A percentile compares a stretch with the other conserved stretches of the same genome.
Conservation (phyloP, 768 basidiomycete species). For the Candolleomyces eurysporus region DNA sequence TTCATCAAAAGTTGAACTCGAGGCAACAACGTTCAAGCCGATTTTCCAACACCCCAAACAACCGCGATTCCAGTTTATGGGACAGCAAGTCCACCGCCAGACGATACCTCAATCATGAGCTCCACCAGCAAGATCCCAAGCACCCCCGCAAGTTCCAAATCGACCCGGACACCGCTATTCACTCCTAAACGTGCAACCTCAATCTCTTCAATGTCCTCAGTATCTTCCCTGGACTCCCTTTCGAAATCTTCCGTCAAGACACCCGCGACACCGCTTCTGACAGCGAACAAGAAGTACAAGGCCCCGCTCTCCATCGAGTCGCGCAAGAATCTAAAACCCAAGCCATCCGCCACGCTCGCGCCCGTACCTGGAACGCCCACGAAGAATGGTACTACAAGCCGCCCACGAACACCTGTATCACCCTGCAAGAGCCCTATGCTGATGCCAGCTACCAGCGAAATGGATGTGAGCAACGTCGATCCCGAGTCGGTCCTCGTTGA, state of each 20-base stretch:
- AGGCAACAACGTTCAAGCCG: not conserved
- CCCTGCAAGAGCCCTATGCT: constrained; percentile 49
- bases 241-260: constrained; percentile 31
- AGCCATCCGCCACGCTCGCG: constrained; percentile 36
- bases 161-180: constrained; percentile 1
- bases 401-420: constrained; percentile 55
- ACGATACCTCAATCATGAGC: not conserved
- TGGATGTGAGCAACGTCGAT: constrained; percentile 75
- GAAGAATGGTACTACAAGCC: constrained; percentile 33
- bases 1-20: not conserved
- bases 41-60: not conserved
- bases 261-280: constrained; percentile 28
- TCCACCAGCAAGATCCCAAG: constrained; percentile 4
- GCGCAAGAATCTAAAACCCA: constrained; percentile 24
- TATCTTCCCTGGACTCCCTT: constrained; percentile 22
- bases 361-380: constrained; percentile 57
- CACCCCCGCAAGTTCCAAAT: constrained; percentile 8
- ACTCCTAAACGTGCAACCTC: constrained; percentile 10
- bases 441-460: constrained; percentile 54
- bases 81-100: not conserved
- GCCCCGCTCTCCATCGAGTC: constrained; percentile 52
- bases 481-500: constrained; percentile 77
- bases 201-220: constrained; percentile 19
- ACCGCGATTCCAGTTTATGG: not conserved
- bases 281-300: constrained; percentile 67